Evolutionary conservation across 805 yeast genomes (phyloP).

Genomic region (Naumovozyma castellii): DNA sequence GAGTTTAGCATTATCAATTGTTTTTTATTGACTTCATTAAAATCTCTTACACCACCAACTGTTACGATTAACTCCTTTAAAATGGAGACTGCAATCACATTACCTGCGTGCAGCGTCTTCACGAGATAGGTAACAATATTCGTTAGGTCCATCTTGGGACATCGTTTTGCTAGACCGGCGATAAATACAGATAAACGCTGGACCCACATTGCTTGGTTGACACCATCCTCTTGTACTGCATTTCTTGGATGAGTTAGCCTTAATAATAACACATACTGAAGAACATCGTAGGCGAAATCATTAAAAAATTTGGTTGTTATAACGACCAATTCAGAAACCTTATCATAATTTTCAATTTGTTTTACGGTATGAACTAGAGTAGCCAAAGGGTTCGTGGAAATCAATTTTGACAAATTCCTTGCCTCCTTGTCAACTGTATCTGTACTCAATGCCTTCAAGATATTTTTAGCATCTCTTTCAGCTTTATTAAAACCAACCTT

Average conservation of each 20-base stretch:
- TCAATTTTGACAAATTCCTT: slow-evolving; percentile 60
- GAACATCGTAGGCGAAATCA: slow-evolving; percentile 73
- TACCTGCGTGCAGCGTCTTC: slow-evolving; percentile 53
- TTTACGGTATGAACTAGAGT: slow-evolving; percentile 60
- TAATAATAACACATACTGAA: slow-evolving; percentile 62
- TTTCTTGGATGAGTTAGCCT: slow-evolving; percentile 63
- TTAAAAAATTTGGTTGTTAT: slow-evolving; percentile 70
- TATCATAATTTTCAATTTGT: slow-evolving; percentile 88
- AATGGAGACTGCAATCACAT: slow-evolving; percentile 51
- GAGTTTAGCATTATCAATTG: slow-evolving; percentile 62
- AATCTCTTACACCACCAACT: slow-evolving; percentile 73
- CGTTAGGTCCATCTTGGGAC: slow-evolving; percentile 45
- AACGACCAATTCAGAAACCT: slow-evolving; percentile 67
- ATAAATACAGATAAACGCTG: slow-evolving; percentile 73
- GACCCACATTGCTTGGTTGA: slow-evolving; percentile 76
- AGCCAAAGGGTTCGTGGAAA: slow-evolving; percentile 71
- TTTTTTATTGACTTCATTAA: slow-evolving; percentile 52
- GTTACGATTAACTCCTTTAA: slow-evolving; percentile 55
- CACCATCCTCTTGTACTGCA: slow-evolving; percentile 65
- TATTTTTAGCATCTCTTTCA: slow-evolving; percentile 69
- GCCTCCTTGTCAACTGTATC: slow-evolving; percentile 68
- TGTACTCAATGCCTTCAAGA: slow-evolving; percentile 70
- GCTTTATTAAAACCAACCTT: slow-evolving; percentile 55
- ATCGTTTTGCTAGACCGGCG: slow-evolving; percentile 55
- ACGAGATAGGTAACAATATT: slow-evolving; percentile 54